Conservation (phyloP, 2,329 filamentous ascomycete species). For the Venturiaceae sp. region DNA sequence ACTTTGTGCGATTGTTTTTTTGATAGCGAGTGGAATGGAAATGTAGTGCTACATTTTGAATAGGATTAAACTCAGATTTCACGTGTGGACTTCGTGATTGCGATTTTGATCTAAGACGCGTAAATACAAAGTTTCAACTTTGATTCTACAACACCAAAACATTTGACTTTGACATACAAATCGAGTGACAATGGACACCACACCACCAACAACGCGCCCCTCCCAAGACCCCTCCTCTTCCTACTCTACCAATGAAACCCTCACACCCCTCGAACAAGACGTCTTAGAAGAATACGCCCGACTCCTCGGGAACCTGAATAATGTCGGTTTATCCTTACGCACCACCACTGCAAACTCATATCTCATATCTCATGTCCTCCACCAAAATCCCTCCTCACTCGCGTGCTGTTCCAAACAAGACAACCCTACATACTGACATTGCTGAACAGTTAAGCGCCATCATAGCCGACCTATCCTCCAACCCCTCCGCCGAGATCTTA, state of each 20-base stretch:
- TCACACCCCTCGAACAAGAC: constrained; percentile 81
- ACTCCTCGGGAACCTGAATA: constrained; percentile 82
- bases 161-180: background rate
- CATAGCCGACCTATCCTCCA: constrained; percentile 59
- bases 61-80: background rate
- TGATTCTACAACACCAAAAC: background rate
- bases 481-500: constrained; percentile 59
- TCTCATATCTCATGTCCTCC: background rate
- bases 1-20: background rate
- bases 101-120: background rate
- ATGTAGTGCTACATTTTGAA: background rate
- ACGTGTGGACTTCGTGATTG: background rate
- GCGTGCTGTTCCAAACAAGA: no score
- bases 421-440: background rate
- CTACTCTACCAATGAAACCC: constrained; percentile 16
- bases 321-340: constrained; percentile 41
- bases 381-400: background rate
- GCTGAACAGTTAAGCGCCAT: constrained; percentile 39
- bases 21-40: background rate
- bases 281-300: constrained; percentile 89
- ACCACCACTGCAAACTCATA: no score
- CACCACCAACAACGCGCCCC: background rate
- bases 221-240: constrained; percentile 7
- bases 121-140: no score
- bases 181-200: background rate